Base-by-base conservation (phyloP, 768 basidiomycete genomes). In the Termitomyces sp. region DNA sequence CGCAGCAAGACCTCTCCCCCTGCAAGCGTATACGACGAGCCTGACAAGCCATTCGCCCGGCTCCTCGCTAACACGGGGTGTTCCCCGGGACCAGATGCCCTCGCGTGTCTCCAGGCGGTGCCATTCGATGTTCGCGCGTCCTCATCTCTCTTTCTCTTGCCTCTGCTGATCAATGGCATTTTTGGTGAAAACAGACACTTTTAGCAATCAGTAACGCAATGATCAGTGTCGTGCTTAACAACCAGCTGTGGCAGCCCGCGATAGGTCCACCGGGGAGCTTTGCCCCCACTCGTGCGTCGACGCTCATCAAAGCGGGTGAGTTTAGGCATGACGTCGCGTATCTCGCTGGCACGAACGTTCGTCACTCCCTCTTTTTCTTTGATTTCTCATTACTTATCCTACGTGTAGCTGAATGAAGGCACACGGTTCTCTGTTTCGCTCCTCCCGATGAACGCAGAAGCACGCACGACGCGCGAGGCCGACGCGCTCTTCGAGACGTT, bases 161-260 rank as follows among this genome's bases (percentile, higher is more conserved):
- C 13, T 8, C 8, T 22, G 41, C 41, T 9, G 7, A 4, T 20
- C 4, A 27, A 27, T 27, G 27, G n/a, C n/a, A n/a, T n/a, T n/a
- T n/a, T 27, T 15, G 18, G 7, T 44, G 1, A 2, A 7, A 7
- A 16, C 24, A 85, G 84, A 79, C 74, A 1, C 70, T 85, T 12
- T 46, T 81, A 58, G 72, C 76, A 55, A 76, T 78, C 47, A 79
- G 76, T 42, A 82, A 82, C 59, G 42, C 61, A 0, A 75, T 85
- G 77, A 79, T 81, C 11, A 47, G 22, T 0, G 49, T 69, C 0
- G 78, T 77, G 1, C 67, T 86, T 31, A 84, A 86, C 53, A 18
- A 58, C 0, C 84, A 86, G 62, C 69, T 85, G 4, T 85, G 84
- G 84, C 74, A 85, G 63, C 83, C 84, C 0, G 58, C 81, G 0